Percentiles rank a stretch among this genome's conserved stretches.
phyloP scores from a whole-genome alignment of 2,329 filamentous ascomycete species.

The Knufia petricola region DNA sequence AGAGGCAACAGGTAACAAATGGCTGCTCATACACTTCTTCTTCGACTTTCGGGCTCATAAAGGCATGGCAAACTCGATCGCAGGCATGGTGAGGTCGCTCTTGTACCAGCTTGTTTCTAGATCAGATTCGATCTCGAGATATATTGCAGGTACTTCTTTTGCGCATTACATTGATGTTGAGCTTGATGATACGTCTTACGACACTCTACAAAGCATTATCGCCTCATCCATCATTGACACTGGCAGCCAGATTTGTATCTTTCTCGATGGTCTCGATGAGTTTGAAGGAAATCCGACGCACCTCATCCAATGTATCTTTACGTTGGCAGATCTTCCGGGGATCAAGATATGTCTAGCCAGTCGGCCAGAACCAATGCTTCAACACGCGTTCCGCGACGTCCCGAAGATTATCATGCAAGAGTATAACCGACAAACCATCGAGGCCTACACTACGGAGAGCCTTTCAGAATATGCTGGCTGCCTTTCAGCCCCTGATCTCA shows the following conservation, averaged over 20 bases:
- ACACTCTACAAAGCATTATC: not conserved
- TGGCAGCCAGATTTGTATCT: conserved; percentile 4
- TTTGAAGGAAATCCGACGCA: not conserved
- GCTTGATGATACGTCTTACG: not conserved
- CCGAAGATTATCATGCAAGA: not conserved
- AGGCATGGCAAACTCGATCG: not conserved
- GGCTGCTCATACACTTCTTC: not conserved
- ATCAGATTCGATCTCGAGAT: not conserved
- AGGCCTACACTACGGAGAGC: not conserved
- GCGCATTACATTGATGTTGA: not conserved
- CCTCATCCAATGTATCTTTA: not conserved
- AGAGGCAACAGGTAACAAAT: not conserved
- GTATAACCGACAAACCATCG: not conserved
- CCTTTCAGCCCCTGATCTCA: not conserved
- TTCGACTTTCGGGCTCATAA: conserved; percentile 1
- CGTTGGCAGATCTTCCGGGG: not conserved
- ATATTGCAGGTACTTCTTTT: not conserved
- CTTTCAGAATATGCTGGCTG: not conserved
- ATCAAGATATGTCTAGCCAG: conserved; percentile 2
- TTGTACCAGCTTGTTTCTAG: not conserved
- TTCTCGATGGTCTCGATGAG: conserved; percentile 13
- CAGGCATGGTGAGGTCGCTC: not conserved
- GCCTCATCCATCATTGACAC: not conserved
- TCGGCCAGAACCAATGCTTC: not conserved
- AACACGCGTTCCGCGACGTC: not conserved